Evolutionary conservation across 2,329 filamentous ascomycete species (phyloP).

Genomic region (Juglanconis sp.): DNA sequence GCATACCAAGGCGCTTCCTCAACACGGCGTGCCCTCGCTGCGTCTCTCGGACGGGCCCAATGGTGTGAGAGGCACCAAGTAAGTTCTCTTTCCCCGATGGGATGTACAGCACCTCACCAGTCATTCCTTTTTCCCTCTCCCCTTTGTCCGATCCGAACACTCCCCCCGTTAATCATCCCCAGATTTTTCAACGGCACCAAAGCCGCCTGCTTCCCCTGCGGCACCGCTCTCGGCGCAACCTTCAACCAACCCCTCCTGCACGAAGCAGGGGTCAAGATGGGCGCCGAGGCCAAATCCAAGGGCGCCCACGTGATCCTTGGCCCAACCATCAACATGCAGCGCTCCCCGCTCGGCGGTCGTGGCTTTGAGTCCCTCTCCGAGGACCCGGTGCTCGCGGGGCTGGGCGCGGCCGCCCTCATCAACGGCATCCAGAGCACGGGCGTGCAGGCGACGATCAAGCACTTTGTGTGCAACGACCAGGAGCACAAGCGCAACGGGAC

Average conservation of each 20-base stretch:
- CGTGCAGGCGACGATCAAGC: slow-evolving; percentile 56
- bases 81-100: background rate
- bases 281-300: slow-evolving; percentile 52
- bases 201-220: slow-evolving; percentile 60
- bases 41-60: slow-evolving; percentile 68
- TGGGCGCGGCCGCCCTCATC: slow-evolving; percentile 51
- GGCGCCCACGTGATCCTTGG: slow-evolving; percentile 57
- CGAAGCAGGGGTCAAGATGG: slow-evolving; percentile 49
- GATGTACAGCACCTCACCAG: too few species aligned
- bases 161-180: background rate
- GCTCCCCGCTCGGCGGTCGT: slow-evolving; percentile 56
- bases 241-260: slow-evolving; percentile 54
- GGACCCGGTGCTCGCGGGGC: slow-evolving; percentile 55
- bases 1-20: slow-evolving; percentile 61
- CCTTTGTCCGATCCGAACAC: background rate
- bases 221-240: slow-evolving; percentile 55
- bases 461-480: slow-evolving; percentile 61
- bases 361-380: slow-evolving; percentile 59
- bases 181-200: slow-evolving; percentile 61
- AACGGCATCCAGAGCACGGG: slow-evolving; percentile 55
- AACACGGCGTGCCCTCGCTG: slow-evolving; percentile 61
- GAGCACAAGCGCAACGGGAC: slow-evolving; percentile 57
- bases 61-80: slow-evolving; percentile 61
- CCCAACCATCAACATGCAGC: slow-evolving; percentile 62
- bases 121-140: too few species aligned